Percentiles rank a stretch among this genome's conserved stretches.
Evolutionary conservation across 2,329 filamentous ascomycete genomes (phyloP).

Genomic region (Westerdykella ornata): DNA sequence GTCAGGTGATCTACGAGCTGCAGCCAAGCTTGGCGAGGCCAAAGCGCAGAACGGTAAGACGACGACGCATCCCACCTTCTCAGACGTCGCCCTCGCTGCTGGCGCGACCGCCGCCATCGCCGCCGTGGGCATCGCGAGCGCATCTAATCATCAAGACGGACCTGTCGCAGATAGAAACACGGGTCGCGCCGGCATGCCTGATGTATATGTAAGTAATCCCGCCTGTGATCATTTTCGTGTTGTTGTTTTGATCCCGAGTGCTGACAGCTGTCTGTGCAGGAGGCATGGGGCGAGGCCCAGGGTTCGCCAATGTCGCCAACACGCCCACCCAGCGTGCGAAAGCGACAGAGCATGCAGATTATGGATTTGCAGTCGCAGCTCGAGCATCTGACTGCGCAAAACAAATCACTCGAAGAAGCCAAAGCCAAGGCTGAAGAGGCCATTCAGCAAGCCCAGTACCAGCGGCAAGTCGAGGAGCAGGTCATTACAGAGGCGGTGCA

Average conservation of each 20-base stretch:
- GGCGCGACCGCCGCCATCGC: slow-evolving; percentile 36
- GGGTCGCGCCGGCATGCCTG: slow-evolving; percentile 72
- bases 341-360: slow-evolving; percentile 95
- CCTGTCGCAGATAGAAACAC: slow-evolving; percentile 83
- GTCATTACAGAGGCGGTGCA: slow-evolving; percentile 49
- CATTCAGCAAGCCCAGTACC: slow-evolving; percentile 50
- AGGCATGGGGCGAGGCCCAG: slow-evolving; percentile 87
- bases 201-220: slow-evolving; percentile 75
- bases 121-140: slow-evolving; percentile 42
- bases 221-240: slow-evolving; percentile 6
- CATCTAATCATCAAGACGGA: slow-evolving; percentile 57
- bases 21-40: slow-evolving; percentile 54
- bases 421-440: slow-evolving; percentile 62
- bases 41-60: slow-evolving; percentile 32
- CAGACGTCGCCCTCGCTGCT: slow-evolving; percentile 28
- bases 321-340: slow-evolving; percentile 89
- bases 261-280: slow-evolving; percentile 50
- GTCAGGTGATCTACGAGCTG: slow-evolving; percentile 70
- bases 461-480: slow-evolving; percentile 48
- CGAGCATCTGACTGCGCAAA: slow-evolving; percentile 79
- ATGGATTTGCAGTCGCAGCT: slow-evolving; percentile 77
- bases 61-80: slow-evolving; percentile 23
- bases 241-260: slow-evolving; percentile 6
- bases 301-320: slow-evolving; percentile 87
- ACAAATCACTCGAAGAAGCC: slow-evolving; percentile 68